Conservation (phyloP, 2,329 filamentous ascomycete species). For the Penicillium italicum region DNA sequence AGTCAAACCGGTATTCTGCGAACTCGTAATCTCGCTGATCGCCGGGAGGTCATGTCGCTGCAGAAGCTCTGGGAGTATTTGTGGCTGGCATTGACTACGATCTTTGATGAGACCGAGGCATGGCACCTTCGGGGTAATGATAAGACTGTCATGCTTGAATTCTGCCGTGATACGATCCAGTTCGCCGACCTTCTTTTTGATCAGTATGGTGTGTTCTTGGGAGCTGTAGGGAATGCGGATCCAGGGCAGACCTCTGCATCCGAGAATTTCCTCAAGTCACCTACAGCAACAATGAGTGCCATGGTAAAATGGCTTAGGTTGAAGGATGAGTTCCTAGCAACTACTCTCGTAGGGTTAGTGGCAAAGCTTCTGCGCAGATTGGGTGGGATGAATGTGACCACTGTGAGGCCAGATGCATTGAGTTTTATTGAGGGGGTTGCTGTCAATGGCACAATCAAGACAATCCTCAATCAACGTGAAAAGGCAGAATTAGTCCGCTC, state of each 20-base stretch:
- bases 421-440: conserved; percentile 56
- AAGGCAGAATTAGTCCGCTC: conserved; percentile 73
- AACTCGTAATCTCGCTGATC: conserved; percentile 52
- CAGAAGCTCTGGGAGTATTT: conserved; percentile 77
- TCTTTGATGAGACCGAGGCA: conserved; percentile 75
- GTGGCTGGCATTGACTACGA: conserved; percentile 76
- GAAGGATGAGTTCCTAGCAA: conserved; percentile 80
- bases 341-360: conserved; percentile 75
- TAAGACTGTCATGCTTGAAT: conserved; percentile 78
- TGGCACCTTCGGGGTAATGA: conserved; percentile 72
- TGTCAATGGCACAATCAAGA: conserved; percentile 59
- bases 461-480: conserved; percentile 76
- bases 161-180: conserved; percentile 92
- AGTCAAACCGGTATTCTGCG: conserved; percentile 61
- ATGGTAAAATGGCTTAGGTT: conserved; percentile 87
- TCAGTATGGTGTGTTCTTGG: conserved; percentile 78
- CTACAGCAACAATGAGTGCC: conserved; percentile 60
- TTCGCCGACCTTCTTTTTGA: conserved; percentile 82
- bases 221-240: conserved; percentile 56
- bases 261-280: conserved; percentile 60
- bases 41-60: conserved; percentile 62
- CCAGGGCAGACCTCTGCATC: conserved; percentile 40
- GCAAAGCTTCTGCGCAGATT: conserved; percentile 79
- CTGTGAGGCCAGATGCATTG: conserved; percentile 65
- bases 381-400: conserved; percentile 67